Evolutionary conservation across 441 rosid genomes (phyloP).

Genomic region (Monsonia emarginata): DNA sequence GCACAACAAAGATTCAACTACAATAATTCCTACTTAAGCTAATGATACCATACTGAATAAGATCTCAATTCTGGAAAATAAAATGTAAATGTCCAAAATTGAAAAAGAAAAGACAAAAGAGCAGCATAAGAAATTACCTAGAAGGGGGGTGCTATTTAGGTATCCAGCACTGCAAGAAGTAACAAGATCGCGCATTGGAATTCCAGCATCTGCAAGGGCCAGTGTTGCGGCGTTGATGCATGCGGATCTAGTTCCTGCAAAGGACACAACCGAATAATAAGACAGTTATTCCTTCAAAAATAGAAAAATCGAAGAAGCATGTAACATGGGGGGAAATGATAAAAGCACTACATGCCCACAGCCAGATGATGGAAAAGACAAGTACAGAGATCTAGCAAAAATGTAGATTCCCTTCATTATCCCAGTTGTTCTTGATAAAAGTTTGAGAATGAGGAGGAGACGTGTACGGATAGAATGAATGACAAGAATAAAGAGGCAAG

Average conservation of each 20-base stretch:
- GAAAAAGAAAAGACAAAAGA: neutral
- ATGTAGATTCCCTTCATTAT: neutral
- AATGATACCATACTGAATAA: neutral
- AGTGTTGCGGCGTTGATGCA: conserved; percentile 91
- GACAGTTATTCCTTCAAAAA: too few relatives aligned
- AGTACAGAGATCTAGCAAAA: neutral
- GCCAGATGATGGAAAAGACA: too few relatives aligned
- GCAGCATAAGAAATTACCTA: conserved; percentile 32
- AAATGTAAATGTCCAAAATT: neutral
- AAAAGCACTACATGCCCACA: too few relatives aligned
- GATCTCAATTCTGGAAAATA: neutral
- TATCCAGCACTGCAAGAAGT: conserved; percentile 90
- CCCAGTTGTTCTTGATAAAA: neutral
- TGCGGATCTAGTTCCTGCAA: conserved; percentile 79
- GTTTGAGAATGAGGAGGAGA: too few relatives aligned
- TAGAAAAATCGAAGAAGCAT: too few relatives aligned
- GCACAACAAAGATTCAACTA: neutral
- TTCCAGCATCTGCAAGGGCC: conserved; percentile 90
- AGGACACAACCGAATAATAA: neutral
- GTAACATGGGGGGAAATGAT: too few relatives aligned
- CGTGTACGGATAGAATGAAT: too few relatives aligned
- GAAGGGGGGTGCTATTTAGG: conserved; percentile 69
- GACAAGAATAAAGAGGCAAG: neutral
- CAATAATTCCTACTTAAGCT: neutral
- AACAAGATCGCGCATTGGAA: conserved; percentile 80